Conservation (phyloP, 768 basidiomycete species). For the Mycena albidolilacea region DNA sequence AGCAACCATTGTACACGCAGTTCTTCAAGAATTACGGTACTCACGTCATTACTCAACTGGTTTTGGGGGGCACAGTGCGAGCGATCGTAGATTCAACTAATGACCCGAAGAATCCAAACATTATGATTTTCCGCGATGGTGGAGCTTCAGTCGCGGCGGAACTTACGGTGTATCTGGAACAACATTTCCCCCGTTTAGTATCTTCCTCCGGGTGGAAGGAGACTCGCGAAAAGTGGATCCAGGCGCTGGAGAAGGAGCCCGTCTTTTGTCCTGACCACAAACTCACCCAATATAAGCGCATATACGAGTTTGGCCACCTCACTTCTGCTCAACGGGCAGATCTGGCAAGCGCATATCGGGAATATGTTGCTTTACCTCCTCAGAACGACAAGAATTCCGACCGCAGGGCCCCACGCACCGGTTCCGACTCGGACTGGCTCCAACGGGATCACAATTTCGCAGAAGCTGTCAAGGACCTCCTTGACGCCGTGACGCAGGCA, state of each 20-base stretch:
- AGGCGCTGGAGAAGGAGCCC: not conserved
- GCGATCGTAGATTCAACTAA: too few relatives aligned
- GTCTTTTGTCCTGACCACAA: not conserved
- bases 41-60: not conserved
- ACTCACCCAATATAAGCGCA: not conserved
- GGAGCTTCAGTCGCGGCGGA: too few relatives aligned
- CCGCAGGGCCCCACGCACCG: too few relatives aligned
- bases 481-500: constrained; percentile 1
- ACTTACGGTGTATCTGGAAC: too few relatives aligned
- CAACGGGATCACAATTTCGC: not conserved
- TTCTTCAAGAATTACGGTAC: not conserved
- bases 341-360: not conserved
- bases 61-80: too few relatives aligned
- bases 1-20: not conserved
- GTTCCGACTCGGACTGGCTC: not conserved
- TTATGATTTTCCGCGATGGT: too few relatives aligned
- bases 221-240: too few relatives aligned
- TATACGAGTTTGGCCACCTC: not conserved
- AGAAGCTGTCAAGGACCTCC: not conserved
- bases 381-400: not conserved
- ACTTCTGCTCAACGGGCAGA: not conserved
- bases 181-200: too few relatives aligned
- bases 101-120: too few relatives aligned
- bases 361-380: not conserved
- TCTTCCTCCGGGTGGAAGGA: too few relatives aligned